These are phyloP conservation scores for Hyaloraphidium curvatum DNA, from an alignment of 192 early-diverging fungal species.

Conservation along the genomic window DNA sequence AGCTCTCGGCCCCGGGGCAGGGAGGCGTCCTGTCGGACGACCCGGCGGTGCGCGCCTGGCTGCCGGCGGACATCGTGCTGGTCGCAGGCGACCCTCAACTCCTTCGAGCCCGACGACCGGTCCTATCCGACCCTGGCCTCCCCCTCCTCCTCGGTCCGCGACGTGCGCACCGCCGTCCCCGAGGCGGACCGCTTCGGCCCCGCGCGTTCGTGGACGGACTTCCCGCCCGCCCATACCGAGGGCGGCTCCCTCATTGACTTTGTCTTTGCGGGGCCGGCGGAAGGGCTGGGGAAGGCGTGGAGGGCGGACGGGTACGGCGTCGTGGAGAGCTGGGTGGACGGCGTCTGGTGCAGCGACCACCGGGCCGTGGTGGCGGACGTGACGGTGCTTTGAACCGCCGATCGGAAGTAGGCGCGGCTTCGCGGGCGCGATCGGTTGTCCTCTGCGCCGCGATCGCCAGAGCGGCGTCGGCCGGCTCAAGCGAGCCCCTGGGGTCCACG, in stretches of 20 bases:
- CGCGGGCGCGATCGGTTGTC: no score
- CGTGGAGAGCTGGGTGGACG: neutral
- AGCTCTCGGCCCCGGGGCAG: neutral
- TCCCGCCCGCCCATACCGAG: neutral
- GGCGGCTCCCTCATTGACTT: neutral
- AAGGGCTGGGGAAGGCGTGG: neutral
- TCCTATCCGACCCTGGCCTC: neutral
- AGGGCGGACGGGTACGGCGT: neutral
- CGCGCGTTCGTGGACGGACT: neutral
- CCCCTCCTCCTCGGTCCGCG: neutral
- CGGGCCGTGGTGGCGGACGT: neutral
- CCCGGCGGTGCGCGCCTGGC: neutral
- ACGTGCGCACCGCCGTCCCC: neutral
- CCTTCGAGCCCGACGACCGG: neutral
- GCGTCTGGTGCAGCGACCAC: neutral
- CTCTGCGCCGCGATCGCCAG: no score
- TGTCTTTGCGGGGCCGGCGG: neutral
- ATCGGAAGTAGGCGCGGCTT: no score
- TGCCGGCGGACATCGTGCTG: neutral
- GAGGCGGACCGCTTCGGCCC: neutral
- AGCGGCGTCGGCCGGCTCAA: no score
- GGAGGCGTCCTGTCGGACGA: neutral
- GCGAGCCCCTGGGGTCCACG: no score
- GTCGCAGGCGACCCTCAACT: slow-evolving; percentile 1
- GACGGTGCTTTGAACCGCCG: no score